phyloP scores from a whole-genome alignment of 352 stramenopile genomes.

The Aphanomyces stellatus region DNA sequence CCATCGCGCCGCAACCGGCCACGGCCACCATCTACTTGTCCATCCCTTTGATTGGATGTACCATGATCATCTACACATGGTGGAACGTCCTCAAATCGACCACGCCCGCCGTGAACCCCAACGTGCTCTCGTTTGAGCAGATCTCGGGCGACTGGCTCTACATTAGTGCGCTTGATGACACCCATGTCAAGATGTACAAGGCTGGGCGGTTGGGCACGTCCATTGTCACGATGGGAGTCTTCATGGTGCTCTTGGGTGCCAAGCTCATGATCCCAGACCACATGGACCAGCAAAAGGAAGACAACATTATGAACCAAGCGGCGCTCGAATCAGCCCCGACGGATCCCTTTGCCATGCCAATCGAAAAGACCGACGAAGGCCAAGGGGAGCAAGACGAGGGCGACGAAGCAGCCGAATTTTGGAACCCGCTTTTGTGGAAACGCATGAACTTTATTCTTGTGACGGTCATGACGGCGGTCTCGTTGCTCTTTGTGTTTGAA shows the following conservation, averaged over 20 bases:
- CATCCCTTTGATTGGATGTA: conserved; percentile 45
- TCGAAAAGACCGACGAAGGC: conserved; percentile 34
- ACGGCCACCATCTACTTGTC: conserved; percentile 66
- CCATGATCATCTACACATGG: conserved; percentile 71
- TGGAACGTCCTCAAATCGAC: conserved; percentile 56
- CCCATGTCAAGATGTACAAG: conserved; percentile 74
- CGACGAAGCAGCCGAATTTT: conserved; percentile 62
- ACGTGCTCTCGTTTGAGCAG: conserved; percentile 69
- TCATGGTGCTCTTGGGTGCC: conserved; percentile 56
- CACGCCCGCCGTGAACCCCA: conserved; percentile 40
- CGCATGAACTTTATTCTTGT: conserved; percentile 85
- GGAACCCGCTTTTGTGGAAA: conserved; percentile 84
- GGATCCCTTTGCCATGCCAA: conserved; percentile 40
- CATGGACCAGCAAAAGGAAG: conserved; percentile 57
- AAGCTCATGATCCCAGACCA: conserved; percentile 79
- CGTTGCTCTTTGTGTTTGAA: conserved; percentile 87
- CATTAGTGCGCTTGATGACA: conserved; percentile 71
- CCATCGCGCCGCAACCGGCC: conserved; percentile 77
- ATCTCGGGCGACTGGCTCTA: conserved; percentile 83
- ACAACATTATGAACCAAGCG: conserved; percentile 49
- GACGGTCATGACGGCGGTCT: conserved; percentile 73
- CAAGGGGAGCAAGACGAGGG: conserved; percentile 41
- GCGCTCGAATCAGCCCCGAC: conserved; percentile 30
- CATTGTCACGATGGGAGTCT: conserved; percentile 74
- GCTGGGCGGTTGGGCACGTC: conserved; percentile 77